Evolutionary conservation across 306 rosid species (phyloP).

Genomic region (Sicyos edulis): DNA sequence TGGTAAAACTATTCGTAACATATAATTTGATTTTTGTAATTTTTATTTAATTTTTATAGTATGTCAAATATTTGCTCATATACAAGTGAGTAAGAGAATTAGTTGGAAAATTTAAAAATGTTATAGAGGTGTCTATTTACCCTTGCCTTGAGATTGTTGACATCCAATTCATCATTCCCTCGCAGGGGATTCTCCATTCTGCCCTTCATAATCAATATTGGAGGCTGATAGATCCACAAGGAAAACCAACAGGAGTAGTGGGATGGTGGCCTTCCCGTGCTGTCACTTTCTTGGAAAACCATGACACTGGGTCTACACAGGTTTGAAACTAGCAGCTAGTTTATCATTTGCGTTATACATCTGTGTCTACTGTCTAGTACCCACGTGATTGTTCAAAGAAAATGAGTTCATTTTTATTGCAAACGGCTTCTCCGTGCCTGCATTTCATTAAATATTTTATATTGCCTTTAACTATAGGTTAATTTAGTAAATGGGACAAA

Average conservation of each 20-base stretch:
- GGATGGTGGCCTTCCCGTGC: slow-evolving; percentile 95
- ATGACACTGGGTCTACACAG: slow-evolving; percentile 86
- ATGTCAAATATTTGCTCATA: no score
- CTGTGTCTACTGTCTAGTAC: neutral
- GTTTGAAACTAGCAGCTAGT: slow-evolving; percentile 29
- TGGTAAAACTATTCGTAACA: no score
- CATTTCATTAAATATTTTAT: neutral
- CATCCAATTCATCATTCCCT: slow-evolving; percentile 12
- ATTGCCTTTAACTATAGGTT: neutral
- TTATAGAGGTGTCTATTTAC: no score
- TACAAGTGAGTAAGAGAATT: no score
- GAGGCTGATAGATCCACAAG: slow-evolving; percentile 72
- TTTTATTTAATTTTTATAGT: no score
- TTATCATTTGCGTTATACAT: neutral
- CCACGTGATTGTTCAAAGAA: neutral
- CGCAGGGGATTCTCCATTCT: slow-evolving; percentile 68
- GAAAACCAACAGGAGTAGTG: slow-evolving; percentile 77
- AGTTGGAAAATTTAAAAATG: no score
- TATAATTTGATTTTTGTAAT: no score
- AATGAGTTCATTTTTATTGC: slow-evolving; percentile 3
- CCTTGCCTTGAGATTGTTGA: neutral
- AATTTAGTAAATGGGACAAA: neutral
- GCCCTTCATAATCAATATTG: slow-evolving; percentile 68
- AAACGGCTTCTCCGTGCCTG: neutral
- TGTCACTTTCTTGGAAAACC: slow-evolving; percentile 79